Evolutionary conservation across 2,329 filamentous ascomycete genomes (phyloP).

Genomic region (Mycosphaerella sp.): DNA sequence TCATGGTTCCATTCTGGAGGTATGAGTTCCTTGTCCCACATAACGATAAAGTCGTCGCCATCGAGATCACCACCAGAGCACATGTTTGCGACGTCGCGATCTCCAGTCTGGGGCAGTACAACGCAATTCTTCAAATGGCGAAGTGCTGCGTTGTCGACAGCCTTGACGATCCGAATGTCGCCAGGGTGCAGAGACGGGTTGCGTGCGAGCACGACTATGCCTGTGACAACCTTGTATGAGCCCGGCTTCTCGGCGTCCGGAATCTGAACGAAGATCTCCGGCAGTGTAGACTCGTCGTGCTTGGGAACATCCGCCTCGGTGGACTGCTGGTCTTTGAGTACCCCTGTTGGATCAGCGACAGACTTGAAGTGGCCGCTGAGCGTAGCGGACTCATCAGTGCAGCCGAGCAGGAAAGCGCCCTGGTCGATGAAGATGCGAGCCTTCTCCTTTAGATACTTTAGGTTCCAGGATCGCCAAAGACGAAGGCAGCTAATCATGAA

Average conservation of each 20-base stretch:
- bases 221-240: constrained; percentile 61
- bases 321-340: constrained; percentile 41
- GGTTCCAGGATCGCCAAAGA: constrained; percentile 82
- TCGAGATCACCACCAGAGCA: constrained; percentile 94
- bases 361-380: constrained; percentile 63
- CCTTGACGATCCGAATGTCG: constrained; percentile 80
- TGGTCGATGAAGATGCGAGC: constrained; percentile 75
- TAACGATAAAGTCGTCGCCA: constrained; percentile 89
- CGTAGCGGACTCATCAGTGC: constrained; percentile 74
- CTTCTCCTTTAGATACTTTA: constrained; percentile 89
- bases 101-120: constrained; percentile 76
- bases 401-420: constrained; percentile 82
- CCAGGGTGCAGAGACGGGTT: constrained; percentile 94
- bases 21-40: constrained; percentile 76
- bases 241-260: constrained; percentile 46
- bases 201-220: constrained; percentile 75
- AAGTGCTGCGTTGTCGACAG: constrained; percentile 68
- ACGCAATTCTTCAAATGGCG: constrained; percentile 77
- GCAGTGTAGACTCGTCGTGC: constrained; percentile 42
- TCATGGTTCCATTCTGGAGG: constrained; percentile 63
- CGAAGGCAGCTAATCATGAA: constrained; percentile 74
- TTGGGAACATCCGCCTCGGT: constrained; percentile 34
- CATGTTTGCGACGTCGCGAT: constrained; percentile 84
- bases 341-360: background rate
- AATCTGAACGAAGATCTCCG: constrained; percentile 86